phyloP scores from a whole-genome alignment of 1,284 basidiomycete genomes.

The Tilletiaria anomala region DNA sequence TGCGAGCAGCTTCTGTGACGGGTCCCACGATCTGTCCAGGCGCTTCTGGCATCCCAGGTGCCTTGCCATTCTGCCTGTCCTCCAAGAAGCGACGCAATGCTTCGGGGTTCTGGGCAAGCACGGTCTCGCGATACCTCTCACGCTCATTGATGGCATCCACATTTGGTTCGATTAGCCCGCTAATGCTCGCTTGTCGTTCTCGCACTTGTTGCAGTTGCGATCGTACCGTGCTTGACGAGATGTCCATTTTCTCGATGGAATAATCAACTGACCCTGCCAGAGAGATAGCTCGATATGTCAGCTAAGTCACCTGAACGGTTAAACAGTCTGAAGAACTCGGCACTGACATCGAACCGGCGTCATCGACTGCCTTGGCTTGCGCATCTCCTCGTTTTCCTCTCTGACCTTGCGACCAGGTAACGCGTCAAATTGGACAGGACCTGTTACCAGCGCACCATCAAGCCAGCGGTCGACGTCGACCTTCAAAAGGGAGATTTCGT shows the following conservation, averaged over 20 bases:
- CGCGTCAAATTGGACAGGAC: slow-evolving; percentile 23
- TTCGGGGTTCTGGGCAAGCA: slow-evolving; percentile 14
- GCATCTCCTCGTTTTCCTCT: slow-evolving; percentile 23
- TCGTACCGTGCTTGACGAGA: too few species aligned
- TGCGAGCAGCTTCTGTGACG: too few species aligned
- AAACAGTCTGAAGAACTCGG: not conserved
- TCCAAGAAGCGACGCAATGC: slow-evolving; percentile 24
- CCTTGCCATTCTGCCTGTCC: slow-evolving; percentile 19
- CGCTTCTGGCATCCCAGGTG: too few species aligned
- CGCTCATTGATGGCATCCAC: slow-evolving; percentile 28
- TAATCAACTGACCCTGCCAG: not conserved
- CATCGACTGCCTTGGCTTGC: slow-evolving; percentile 11
- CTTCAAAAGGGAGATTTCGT: too few species aligned
- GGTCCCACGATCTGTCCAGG: too few species aligned
- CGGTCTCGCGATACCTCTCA: slow-evolving; percentile 14
- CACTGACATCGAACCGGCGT: slow-evolving; percentile 9
- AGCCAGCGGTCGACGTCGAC: too few species aligned
- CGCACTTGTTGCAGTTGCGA: too few species aligned
- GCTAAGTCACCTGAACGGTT: not conserved
- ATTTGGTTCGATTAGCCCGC: too few species aligned
- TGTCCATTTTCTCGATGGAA: not conserved
- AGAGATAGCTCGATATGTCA: not conserved
- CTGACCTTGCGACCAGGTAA: slow-evolving; percentile 15
- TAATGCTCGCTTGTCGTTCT: too few species aligned
- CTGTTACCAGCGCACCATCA: slow-evolving; percentile 18